These are phyloP conservation scores for Tylopilus balloui DNA, from an alignment of 768 basidiomycete genomes.

Conservation along the genomic window DNA sequence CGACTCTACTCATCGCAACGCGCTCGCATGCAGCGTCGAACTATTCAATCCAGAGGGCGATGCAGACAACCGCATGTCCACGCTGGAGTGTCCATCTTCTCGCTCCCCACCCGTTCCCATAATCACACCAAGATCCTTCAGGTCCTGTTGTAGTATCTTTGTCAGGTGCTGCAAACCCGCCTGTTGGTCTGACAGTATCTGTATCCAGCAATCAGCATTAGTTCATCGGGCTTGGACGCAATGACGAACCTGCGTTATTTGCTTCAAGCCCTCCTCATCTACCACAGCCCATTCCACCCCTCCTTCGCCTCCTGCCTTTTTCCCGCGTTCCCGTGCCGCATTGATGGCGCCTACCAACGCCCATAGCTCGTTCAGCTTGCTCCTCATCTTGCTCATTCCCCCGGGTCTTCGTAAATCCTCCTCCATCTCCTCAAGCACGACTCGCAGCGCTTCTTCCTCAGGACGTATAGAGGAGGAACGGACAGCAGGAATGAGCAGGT, in stretches of 20 bases:
- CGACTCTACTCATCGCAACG: constrained; percentile 19
- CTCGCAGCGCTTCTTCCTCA: constrained; percentile 75
- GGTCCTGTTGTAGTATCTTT: constrained; percentile 59
- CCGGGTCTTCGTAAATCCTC: constrained; percentile 59
- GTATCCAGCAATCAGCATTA: constrained; percentile 2
- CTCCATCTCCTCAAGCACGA: constrained; percentile 66
- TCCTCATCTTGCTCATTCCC: constrained; percentile 55
- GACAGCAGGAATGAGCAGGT: constrained; percentile 72
- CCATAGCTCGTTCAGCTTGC: constrained; percentile 82
- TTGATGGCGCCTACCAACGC: constrained; percentile 72
- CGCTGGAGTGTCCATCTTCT: constrained; percentile 25
- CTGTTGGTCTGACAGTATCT: constrained; percentile 79
- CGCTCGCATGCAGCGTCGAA: constrained; percentile 27
- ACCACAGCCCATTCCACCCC: constrained; percentile 74
- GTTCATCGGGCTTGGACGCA: background rate
- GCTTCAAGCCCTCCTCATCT: constrained; percentile 76
- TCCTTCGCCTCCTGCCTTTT: constrained; percentile 39
- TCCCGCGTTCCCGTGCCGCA: constrained; percentile 49
- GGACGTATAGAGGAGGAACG: constrained; percentile 70
- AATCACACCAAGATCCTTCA: constrained; percentile 65
- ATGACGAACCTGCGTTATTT: constrained; percentile 62
- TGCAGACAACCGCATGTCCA: constrained; percentile 16
- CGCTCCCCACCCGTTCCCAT: constrained; percentile 43
- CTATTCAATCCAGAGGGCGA: constrained; percentile 20
- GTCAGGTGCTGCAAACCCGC: constrained; percentile 77